These are phyloP conservation scores for Epichloe scottii DNA, from an alignment of 2,329 filamentous ascomycete species.

Conservation along the genomic window DNA sequence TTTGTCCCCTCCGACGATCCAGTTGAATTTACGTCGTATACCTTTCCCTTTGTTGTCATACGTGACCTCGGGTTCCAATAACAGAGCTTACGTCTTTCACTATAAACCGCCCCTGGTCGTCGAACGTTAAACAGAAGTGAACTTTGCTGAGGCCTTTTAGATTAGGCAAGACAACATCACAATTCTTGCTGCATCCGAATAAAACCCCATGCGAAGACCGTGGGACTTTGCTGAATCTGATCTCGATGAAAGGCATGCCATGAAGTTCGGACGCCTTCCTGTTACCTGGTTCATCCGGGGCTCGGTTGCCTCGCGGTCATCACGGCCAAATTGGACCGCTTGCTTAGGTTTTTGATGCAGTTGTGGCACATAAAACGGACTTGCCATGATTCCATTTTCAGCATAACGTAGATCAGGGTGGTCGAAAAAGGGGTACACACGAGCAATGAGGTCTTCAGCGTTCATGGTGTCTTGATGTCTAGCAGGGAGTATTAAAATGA, in stretches of 20 bases:
- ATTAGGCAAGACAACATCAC: constrained; percentile 10
- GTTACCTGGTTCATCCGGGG: neutral
- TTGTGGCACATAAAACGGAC: neutral
- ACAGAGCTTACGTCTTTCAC: constrained; percentile 12
- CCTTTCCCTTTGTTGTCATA: constrained; percentile 10
- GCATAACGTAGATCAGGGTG: no score
- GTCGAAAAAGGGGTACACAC: neutral
- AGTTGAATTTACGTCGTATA: constrained; percentile 10
- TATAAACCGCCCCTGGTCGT: constrained; percentile 7
- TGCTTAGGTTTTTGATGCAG: neutral
- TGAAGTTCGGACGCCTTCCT: neutral
- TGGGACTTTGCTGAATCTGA: constrained; percentile 9
- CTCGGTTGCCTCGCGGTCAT: constrained; percentile 4
- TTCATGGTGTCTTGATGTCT: constrained; percentile 3
- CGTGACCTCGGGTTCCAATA: constrained; percentile 13
- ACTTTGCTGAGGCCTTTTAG: constrained; percentile 2
- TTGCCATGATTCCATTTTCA: neutral
- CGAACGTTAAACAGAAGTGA: constrained; percentile 13
- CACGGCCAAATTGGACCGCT: constrained; percentile 1
- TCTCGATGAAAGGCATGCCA: constrained; percentile 2
- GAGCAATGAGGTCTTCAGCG: constrained; percentile 5
- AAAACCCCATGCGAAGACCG: constrained; percentile 7
- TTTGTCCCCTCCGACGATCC: constrained; percentile 12
- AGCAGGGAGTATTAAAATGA: neutral
- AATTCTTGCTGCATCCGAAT: constrained; percentile 8